Percentiles rank a stretch among this genome's conserved stretches.
Conservation (phyloP, 2,329 filamentous ascomycete genomes). For the Ophiostoma angusticollis region DNA sequence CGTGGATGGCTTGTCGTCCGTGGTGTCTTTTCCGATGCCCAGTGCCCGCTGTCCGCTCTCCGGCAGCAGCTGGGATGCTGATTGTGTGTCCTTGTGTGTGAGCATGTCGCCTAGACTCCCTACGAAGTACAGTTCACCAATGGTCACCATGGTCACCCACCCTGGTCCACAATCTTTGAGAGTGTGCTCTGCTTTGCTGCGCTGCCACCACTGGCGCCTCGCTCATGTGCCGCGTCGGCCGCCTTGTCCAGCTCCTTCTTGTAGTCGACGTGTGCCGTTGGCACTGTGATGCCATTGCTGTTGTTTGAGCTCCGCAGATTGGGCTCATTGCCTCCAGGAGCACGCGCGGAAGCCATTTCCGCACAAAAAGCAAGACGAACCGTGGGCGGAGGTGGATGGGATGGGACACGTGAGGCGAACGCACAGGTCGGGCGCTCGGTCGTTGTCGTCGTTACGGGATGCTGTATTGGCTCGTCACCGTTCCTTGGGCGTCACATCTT, state of each 20-base stretch:
- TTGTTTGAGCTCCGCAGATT: neutral
- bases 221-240: slow-evolving; percentile 22
- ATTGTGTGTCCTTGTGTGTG: neutral
- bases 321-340: too few relatives aligned
- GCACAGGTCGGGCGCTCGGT: too few relatives aligned
- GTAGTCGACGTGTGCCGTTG: slow-evolving; percentile 18
- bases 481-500: too few relatives aligned
- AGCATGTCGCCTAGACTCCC: too few relatives aligned
- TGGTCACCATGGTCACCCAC: too few relatives aligned
- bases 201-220: slow-evolving; percentile 1
- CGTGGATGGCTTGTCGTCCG: slow-evolving; percentile 8
- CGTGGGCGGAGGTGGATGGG: too few relatives aligned
- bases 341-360: too few relatives aligned
- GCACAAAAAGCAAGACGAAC: neutral
- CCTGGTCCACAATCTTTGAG: slow-evolving; percentile 27
- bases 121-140: too few relatives aligned
- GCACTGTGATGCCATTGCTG: neutral
- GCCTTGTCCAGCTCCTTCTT: slow-evolving; percentile 33
- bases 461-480: too few relatives aligned
- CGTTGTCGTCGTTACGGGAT: too few relatives aligned
- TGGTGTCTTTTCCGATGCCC: slow-evolving; percentile 16
- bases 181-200: slow-evolving; percentile 17
- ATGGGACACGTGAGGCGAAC: too few relatives aligned
- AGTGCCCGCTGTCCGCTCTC: slow-evolving; percentile 27
- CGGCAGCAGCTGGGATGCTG: slow-evolving; percentile 28